phyloP scores from a whole-genome alignment of 306 rosid species.

The Prinsepia uniflora region DNA sequence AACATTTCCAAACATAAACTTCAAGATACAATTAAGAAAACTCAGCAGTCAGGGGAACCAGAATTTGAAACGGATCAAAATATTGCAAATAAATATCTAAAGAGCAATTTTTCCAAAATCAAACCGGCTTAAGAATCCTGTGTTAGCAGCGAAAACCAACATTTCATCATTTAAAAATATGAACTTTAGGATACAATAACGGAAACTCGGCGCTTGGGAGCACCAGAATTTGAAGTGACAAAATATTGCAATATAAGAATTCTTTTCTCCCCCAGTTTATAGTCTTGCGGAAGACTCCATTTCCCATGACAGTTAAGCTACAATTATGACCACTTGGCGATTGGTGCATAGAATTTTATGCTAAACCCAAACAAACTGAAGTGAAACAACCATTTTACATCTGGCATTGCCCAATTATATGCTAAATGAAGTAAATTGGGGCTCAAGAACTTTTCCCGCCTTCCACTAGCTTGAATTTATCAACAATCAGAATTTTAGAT shows the following conservation, averaged over 20 bases:
- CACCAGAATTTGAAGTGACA: neutral
- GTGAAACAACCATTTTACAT: no score
- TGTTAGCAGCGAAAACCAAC: neutral
- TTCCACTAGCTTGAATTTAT: constrained; percentile 2
- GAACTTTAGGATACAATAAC: neutral
- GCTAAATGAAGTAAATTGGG: neutral
- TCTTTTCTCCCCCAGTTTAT: no score
- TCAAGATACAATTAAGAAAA: neutral
- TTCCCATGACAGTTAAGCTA: no score
- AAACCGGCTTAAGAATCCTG: neutral
- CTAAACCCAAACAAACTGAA: no score
- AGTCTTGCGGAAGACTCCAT: no score
- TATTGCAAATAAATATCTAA: neutral
- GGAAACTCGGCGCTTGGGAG: neutral
- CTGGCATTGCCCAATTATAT: neutral
- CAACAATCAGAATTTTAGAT: neutral
- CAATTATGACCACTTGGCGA: no score
- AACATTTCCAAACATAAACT: neutral
- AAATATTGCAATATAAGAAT: no score
- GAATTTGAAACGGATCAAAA: neutral
- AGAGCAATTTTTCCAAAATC: neutral
- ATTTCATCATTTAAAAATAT: neutral
- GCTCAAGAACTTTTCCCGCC: neutral
- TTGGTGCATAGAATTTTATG: no score
- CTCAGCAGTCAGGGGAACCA: neutral